Conservation (phyloP, 2,329 filamentous ascomycete genomes). For the Botrytis tulipae region DNA sequence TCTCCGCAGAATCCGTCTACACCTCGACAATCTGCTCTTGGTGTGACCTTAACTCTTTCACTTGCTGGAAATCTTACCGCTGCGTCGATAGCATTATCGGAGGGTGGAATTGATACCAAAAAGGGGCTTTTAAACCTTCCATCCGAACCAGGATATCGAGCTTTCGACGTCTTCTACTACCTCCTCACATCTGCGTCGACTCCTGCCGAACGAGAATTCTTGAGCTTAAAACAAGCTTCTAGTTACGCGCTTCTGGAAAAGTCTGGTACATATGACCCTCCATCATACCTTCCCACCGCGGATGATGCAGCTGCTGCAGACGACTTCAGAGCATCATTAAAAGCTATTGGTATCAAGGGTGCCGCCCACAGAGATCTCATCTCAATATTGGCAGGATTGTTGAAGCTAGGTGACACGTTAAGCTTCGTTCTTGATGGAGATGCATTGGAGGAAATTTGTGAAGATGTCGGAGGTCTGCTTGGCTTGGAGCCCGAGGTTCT, state of each 20-base stretch:
- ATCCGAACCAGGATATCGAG: slow-evolving; percentile 75
- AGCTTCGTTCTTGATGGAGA: slow-evolving; percentile 85
- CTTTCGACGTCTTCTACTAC: slow-evolving; percentile 98
- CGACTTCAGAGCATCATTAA: slow-evolving; percentile 83
- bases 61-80: slow-evolving; percentile 75
- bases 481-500: slow-evolving; percentile 85
- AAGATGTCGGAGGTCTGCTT: slow-evolving; percentile 83
- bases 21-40: slow-evolving; percentile 75
- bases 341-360: slow-evolving; percentile 92
- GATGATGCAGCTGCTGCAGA: slow-evolving; percentile 92
- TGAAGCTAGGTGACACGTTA: slow-evolving; percentile 89
- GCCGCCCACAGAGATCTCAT: slow-evolving; percentile 78
- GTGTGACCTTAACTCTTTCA: slow-evolving; percentile 77
- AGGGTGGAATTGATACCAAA: slow-evolving; percentile 81
- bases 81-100: slow-evolving; percentile 74
- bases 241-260: slow-evolving; percentile 76
- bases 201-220: slow-evolving; percentile 81
- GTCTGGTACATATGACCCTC: slow-evolving; percentile 82
- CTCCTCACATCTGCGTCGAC: slow-evolving; percentile 89
- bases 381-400: slow-evolving; percentile 77
- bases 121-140: slow-evolving; percentile 80
- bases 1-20: slow-evolving; percentile 88
- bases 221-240: slow-evolving; percentile 74
- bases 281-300: slow-evolving; percentile 84
- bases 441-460: slow-evolving; percentile 78